Evolutionary conservation across 345 rosid genomes (phyloP).

Genomic region (Brassica carinata): DNA sequence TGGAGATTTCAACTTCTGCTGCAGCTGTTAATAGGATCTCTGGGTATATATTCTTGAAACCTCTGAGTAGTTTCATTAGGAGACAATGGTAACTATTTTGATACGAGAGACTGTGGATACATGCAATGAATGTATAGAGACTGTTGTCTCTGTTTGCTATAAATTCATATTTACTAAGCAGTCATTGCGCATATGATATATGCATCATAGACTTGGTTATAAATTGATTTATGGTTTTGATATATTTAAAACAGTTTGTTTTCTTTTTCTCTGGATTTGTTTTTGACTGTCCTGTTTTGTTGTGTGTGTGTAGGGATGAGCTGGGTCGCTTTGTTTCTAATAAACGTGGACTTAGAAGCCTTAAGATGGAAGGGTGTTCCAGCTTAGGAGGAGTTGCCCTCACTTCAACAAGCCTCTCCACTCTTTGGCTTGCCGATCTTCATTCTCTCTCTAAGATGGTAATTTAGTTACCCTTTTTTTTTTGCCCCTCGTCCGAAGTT

Average conservation of each 20-base stretch:
- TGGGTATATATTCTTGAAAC: conserved; percentile 51
- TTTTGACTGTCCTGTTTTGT: conserved; percentile 22
- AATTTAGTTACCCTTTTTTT: background rate
- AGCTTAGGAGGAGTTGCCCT: conserved; percentile 79
- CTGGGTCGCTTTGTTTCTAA: conserved; percentile 92
- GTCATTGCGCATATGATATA: background rate
- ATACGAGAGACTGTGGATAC: no score
- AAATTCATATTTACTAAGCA: background rate
- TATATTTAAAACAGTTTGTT: background rate
- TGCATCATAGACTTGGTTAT: background rate
- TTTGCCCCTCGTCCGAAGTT: background rate
- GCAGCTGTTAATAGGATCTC: conserved; percentile 73
- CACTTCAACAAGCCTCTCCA: conserved; percentile 76
- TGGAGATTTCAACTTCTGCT: conserved; percentile 71
- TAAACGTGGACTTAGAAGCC: conserved; percentile 70
- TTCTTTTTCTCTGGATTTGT: conserved; percentile 7
- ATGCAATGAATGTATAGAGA: no score
- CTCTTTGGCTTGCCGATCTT: conserved; percentile 89
- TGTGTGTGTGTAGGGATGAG: conserved; percentile 65
- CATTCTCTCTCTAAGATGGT: conserved; percentile 81
- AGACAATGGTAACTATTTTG: background rate
- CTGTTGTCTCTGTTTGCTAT: no score
- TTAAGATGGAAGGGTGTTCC: conserved; percentile 95
- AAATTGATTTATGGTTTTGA: background rate
- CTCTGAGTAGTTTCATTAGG: background rate